phyloP scores from a whole-genome alignment of 768 basidiomycete species.

The Saitozyma sp. region DNA sequence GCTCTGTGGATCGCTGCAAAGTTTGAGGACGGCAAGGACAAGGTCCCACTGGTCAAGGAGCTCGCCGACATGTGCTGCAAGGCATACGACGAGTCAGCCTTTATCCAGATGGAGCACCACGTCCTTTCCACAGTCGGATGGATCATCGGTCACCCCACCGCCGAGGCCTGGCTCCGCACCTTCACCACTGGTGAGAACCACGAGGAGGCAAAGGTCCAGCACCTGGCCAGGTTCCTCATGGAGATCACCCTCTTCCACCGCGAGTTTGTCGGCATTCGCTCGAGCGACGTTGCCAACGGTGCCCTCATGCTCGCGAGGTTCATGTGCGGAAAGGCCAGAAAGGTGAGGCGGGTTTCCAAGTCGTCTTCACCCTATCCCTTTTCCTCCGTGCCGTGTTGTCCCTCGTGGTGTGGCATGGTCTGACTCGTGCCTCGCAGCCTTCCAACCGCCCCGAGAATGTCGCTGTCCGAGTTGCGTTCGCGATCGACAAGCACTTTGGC shows the following conservation, averaged over 20 bases:
- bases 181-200: slow-evolving; percentile 57
- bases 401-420: too few relatives aligned
- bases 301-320: slow-evolving; percentile 84
- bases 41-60: slow-evolving; percentile 92
- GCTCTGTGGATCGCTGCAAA: slow-evolving; percentile 99
- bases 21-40: slow-evolving; percentile 98
- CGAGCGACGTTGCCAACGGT: slow-evolving; percentile 86
- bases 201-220: slow-evolving; percentile 88
- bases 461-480: slow-evolving; percentile 72
- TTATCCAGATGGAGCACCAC: slow-evolving; percentile 99
- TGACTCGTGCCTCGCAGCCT: slow-evolving; percentile 6
- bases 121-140: slow-evolving; percentile 94
- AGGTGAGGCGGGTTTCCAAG: slow-evolving; percentile 54
- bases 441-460: slow-evolving; percentile 23
- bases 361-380: background rate
- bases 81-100: slow-evolving; percentile 94
- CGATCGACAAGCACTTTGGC: slow-evolving; percentile 80
- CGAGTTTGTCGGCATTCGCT: slow-evolving; percentile 82
- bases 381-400: background rate
- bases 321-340: slow-evolving; percentile 76
- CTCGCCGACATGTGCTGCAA: slow-evolving; percentile 93
- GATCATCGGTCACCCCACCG: slow-evolving; percentile 94
- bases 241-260: slow-evolving; percentile 98
- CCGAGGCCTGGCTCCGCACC: slow-evolving; percentile 90
- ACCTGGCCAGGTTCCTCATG: slow-evolving; percentile 97